phyloP scores from a whole-genome alignment of 2,329 filamentous ascomycete genomes.

The Phaeosphaeriaceae sp. region DNA sequence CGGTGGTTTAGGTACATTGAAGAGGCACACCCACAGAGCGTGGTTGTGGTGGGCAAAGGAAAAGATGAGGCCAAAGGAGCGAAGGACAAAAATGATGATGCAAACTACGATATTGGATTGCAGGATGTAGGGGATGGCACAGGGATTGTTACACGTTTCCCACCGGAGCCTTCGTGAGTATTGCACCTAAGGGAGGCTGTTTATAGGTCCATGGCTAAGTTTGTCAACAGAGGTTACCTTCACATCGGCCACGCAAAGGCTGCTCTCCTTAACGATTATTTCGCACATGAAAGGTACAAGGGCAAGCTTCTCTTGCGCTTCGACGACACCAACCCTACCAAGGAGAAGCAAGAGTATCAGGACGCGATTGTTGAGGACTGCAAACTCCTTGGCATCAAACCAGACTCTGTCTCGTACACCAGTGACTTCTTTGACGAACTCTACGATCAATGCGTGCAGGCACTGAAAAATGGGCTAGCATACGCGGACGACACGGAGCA shows the following conservation, averaged over 20 bases:
- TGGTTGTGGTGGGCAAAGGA: slow-evolving; percentile 62
- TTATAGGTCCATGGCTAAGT: neutral
- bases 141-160: slow-evolving; percentile 86
- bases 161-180: slow-evolving; percentile 86
- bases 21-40: slow-evolving; percentile 77
- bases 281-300: slow-evolving; percentile 90
- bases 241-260: slow-evolving; percentile 97
- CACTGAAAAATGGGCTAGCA: slow-evolving; percentile 86
- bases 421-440: slow-evolving; percentile 95
- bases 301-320: slow-evolving; percentile 91
- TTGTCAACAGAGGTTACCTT: slow-evolving; percentile 70
- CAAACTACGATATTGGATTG: slow-evolving; percentile 86
- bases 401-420: slow-evolving; percentile 85
- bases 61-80: slow-evolving; percentile 59
- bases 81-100: slow-evolving; percentile 78
- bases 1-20: slow-evolving; percentile 91
- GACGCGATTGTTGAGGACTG: slow-evolving; percentile 93
- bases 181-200: neutral
- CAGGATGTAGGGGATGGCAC: slow-evolving; percentile 77
- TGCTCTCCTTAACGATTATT: slow-evolving; percentile 93
- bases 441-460: slow-evolving; percentile 81
- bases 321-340: slow-evolving; percentile 96
- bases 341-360: slow-evolving; percentile 96
- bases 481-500: slow-evolving; percentile 95
- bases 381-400: slow-evolving; percentile 87